phyloP scores from a whole-genome alignment of 2,329 filamentous ascomycete species.

The Aspergillus sp. region DNA sequence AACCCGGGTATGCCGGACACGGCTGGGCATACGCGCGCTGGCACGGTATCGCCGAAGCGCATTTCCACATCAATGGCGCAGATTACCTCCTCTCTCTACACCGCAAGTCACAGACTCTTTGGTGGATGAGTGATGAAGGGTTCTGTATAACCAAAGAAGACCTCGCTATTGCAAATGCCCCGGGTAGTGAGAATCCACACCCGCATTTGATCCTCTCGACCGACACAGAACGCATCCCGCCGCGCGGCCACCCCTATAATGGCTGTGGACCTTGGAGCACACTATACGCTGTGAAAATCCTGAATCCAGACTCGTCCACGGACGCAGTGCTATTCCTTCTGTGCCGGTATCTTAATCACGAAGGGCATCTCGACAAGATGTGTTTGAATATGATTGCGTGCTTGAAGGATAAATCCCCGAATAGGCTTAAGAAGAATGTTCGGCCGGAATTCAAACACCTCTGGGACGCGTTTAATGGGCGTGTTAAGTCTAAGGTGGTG shows the following conservation, averaged over 20 bases:
- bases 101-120: neutral
- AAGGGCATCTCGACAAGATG: neutral
- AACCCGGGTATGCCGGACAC: too few species aligned
- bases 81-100: neutral
- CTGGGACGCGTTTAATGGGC: neutral
- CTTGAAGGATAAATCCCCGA: neutral
- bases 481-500: neutral
- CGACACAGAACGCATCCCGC: neutral
- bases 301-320: neutral
- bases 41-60: neutral
- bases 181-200: neutral
- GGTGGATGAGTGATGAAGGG: neutral
- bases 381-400: neutral
- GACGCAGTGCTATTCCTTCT: neutral
- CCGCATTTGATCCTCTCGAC: neutral
- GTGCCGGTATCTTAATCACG: neutral
- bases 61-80: neutral
- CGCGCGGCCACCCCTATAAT: neutral
- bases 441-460: neutral
- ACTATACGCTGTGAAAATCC: neutral
- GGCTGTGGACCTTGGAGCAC: neutral
- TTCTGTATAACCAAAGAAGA: neutral
- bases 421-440: neutral
- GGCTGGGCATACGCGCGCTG: neutral
- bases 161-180: too few species aligned